Evolutionary conservation across 495 filamentous ascomycete species (phyloP).

Genomic region (Tuber calosporum): DNA sequence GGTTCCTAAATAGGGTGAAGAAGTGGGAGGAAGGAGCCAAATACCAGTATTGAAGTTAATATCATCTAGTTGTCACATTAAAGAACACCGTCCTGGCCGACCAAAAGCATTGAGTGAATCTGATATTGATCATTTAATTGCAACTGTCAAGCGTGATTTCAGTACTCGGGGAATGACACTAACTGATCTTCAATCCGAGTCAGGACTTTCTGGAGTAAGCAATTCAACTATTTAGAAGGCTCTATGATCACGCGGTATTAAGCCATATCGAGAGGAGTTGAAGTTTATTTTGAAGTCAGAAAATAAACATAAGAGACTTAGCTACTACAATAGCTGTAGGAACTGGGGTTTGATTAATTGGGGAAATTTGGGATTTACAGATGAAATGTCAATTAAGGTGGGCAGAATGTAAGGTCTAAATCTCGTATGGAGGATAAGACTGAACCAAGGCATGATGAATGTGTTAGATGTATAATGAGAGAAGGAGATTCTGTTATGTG

Average conservation of each 20-base stretch:
- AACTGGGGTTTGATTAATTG: background rate
- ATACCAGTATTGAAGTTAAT: background rate
- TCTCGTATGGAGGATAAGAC: background rate
- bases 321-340: background rate
- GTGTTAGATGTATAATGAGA: background rate
- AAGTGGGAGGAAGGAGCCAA: too few relatives aligned
- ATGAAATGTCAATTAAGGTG: background rate
- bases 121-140: background rate
- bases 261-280: conserved; percentile 9
- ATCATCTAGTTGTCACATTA: background rate
- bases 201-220: background rate
- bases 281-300: conserved; percentile 6
- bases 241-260: background rate
- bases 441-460: background rate
- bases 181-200: background rate
- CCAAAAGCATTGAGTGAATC: background rate
- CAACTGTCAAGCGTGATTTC: background rate
- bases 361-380: background rate
- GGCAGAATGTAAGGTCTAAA: background rate
- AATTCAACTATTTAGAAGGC: background rate
- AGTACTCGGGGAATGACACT: background rate
- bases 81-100: background rate
- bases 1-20: too few relatives aligned
- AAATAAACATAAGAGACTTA: background rate
- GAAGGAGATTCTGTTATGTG: background rate